Evolutionary conservation across 345 rosid genomes (phyloP), one percentile per base, ranked within the genome.

Genomic region (Corchorus capsularis): DNA sequence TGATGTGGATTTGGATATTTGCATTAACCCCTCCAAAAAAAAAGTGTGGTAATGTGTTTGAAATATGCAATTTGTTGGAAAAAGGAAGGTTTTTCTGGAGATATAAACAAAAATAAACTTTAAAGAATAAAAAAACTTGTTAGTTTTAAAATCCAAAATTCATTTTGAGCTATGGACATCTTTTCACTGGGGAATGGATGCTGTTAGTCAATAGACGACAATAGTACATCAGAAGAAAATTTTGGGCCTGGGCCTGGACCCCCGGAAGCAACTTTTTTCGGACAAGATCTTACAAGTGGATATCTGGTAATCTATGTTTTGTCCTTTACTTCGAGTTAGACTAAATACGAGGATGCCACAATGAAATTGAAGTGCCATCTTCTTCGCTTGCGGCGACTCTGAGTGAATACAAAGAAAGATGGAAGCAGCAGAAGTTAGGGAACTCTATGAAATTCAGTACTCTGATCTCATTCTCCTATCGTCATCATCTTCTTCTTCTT

Each of bases 391-490:
- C 37, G 15, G 72, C 41, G 56, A 45, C 35, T 22, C 19, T 10
- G 45, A 47, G 15, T 35, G 73, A 35, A 15, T 45, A n/a, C 27
- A 4, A 5, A 62, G 54, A 54, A 83, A 78, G 71, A 86, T 85
- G 82, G 87, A 73, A 39, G 85, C 75, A 41, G 78, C 80, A 15
- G 88, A 89, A 62, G 79, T 85, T 77, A 77, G 91, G 4, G 82
- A 86, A 56, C 89, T 87, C 10, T 89, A 73, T 76, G 87, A 89
- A 75, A 78, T 91, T 74, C 80, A 73, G 6, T 87, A 86, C 79
- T 82, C 89, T 2, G 96, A 92, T 75, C 83, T 93, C 77, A 43
- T 79, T 77, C 82, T 81, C 35, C 76, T 85, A 39, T 86, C 88
- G 3, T 75, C 84, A 4, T n/a, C 34, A 0, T 35, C 73, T 6